Base-by-base conservation (phyloP, 805 yeast genomes). In the Clavispora carvajalis region DNA sequence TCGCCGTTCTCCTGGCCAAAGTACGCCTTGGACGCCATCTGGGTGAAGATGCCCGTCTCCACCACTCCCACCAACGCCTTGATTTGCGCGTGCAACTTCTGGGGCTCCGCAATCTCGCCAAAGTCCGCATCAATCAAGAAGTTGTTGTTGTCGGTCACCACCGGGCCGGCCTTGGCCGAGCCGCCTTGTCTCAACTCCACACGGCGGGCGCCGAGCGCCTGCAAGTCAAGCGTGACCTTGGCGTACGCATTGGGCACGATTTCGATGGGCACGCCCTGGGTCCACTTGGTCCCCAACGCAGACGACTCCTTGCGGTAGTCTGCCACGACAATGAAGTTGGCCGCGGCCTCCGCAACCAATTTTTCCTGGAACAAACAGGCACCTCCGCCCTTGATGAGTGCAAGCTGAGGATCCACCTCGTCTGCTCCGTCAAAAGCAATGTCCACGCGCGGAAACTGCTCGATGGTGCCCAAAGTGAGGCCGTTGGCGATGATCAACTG, bases 371-470 rank as follows among this genome's bases (percentile, higher is more conserved):
- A 83, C 47, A 89, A 71, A 63, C 99, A 93, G 2, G 97, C 99
- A 31, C 99, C 99, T 36, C 99, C 99, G 51, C 99, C 99, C 66
- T 93, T 93, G 60, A 93, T 93, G 54, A 90, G 80, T 58, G 89
- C 86, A 53, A 93, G 72, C 16, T 73, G 58, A 4, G 77, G 58
- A 62, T 91, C 99, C 43, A 90, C 90, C 64, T 93, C 99, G 63
- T 93, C 99, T 2, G 99, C 98, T 34, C 99, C 99, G 62, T 93
- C 99, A 60, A 93, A 93, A 1, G 96, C 96, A 52, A 93, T 79
- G 59, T 93, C 99, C 34, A 93, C 68, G 19, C 74, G 73, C 2
- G 95, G 86, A 47, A 68, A 81, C 67, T 88, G 90, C 55, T 91
- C 97, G 45, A 91, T 77, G 8, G 85, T 72, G 2, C 95, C 95